Evolutionary conservation across 352 stramenopile genomes (phyloP).

Genomic region (Sclerospora graminicola): DNA sequence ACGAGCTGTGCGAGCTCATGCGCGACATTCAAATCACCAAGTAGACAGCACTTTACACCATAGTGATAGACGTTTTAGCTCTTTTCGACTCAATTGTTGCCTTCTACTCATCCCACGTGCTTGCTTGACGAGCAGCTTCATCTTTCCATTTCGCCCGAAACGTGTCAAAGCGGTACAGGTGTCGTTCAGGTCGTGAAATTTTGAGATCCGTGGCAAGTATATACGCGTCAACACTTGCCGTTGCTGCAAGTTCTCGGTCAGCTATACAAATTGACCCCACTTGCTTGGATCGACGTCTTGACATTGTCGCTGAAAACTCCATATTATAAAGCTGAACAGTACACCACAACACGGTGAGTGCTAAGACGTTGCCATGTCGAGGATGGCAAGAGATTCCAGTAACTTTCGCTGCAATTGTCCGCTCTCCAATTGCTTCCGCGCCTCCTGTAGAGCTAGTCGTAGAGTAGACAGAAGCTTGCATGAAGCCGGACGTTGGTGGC

Average conservation of each 20-base stretch:
- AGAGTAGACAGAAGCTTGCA: conserved; percentile 40
- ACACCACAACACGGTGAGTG: conserved; percentile 64
- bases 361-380: conserved; percentile 41
- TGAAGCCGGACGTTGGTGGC: conserved; percentile 5
- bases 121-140: conserved; percentile 43
- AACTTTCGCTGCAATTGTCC: conserved; percentile 65
- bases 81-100: background rate
- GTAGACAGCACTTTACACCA: conserved; percentile 11
- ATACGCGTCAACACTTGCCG: conserved; percentile 12
- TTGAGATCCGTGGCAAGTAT: conserved; percentile 44
- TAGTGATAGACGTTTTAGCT: conserved; percentile 13
- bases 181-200: conserved; percentile 47
- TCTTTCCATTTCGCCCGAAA: conserved; percentile 68
- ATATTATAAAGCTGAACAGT: conserved; percentile 72
- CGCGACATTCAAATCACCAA: conserved; percentile 36
- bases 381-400: conserved; percentile 31
- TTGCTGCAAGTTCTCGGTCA: conserved; percentile 20
- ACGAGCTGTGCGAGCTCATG: conserved; percentile 43
- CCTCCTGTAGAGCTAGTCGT: conserved; percentile 22
- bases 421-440: conserved; percentile 43
- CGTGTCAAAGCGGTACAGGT: conserved; percentile 67
- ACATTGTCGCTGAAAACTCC: conserved; percentile 8
- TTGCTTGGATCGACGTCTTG: conserved; percentile 20
- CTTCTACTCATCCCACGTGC: conserved; percentile 38
- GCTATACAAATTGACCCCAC: conserved; percentile 13